phyloP scores from a whole-genome alignment of 805 yeast genomes.

The Hyphopichia homilentoma region DNA sequence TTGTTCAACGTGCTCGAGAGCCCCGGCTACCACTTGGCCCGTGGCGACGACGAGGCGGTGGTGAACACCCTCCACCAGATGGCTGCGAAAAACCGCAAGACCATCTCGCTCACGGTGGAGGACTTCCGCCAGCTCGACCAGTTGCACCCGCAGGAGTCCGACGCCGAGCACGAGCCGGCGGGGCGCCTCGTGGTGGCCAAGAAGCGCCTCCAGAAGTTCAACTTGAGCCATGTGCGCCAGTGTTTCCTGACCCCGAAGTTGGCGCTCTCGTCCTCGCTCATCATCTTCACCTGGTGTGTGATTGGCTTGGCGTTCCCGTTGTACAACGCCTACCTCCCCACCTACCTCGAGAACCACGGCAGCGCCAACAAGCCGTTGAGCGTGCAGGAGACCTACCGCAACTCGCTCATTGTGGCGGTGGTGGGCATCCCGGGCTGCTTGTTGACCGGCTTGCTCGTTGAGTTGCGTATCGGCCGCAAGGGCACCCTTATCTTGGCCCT shows the following conservation, averaged over 20 bases:
- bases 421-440: slow-evolving; percentile 31
- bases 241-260: slow-evolving; percentile 37
- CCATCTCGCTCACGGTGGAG: slow-evolving; percentile 42
- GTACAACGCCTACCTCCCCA: slow-evolving; percentile 45
- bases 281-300: slow-evolving; percentile 48
- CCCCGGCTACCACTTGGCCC: slow-evolving; percentile 51
- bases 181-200: too few species aligned
- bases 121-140: slow-evolving; percentile 23
- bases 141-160: slow-evolving; percentile 1
- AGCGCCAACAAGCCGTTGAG: slow-evolving; percentile 12
- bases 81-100: slow-evolving; percentile 43
- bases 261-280: slow-evolving; percentile 35
- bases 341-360: slow-evolving; percentile 39
- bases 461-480: slow-evolving; percentile 45
- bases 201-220: slow-evolving; percentile 17
- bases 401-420: slow-evolving; percentile 24
- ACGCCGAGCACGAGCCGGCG: slow-evolving; percentile 15
- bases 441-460: slow-evolving; percentile 17
- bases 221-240: slow-evolving; percentile 31
- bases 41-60: slow-evolving; percentile 51
- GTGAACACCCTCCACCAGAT: slow-evolving; percentile 36
- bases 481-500: too few species aligned
- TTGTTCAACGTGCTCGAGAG: slow-evolving; percentile 45
- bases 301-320: slow-evolving; percentile 51
- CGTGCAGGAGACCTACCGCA: slow-evolving; percentile 21